Conservation (phyloP, 306 rosid genomes). For the Macrotyloma uniflorum region DNA sequence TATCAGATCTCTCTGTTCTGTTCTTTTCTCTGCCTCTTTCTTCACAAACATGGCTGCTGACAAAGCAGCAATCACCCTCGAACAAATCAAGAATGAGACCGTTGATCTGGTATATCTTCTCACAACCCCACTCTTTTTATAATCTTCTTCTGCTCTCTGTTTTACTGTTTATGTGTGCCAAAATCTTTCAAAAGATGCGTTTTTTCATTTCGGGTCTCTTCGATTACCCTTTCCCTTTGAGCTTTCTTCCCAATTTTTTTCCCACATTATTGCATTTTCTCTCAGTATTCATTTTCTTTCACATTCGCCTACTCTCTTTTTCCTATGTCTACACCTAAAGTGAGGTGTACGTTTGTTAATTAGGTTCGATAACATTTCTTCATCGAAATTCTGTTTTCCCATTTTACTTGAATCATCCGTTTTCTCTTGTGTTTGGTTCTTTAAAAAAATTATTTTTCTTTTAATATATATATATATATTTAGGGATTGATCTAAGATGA, state of each 20-base stretch:
- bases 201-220: neutral
- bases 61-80: conserved; percentile 55
- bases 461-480: no score
- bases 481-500: neutral
- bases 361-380: neutral
- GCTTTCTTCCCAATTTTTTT: neutral
- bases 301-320: no score
- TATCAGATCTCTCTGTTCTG: neutral
- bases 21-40: neutral
- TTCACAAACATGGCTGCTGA: conserved; percentile 43
- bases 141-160: neutral
- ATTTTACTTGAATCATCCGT: neutral
- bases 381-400: neutral
- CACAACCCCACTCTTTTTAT: neutral
- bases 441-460: no score
- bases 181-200: neutral
- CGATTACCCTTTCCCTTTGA: neutral
- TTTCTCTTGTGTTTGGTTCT: neutral
- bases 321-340: neutral
- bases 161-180: neutral
- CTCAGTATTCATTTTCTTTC: neutral
- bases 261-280: neutral
- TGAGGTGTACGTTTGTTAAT: neutral
- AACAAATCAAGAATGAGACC: conserved; percentile 85
- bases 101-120: conserved; percentile 82